Conservation (phyloP, 768 basidiomycete genomes). For the Hypsizygus marmoreus region DNA sequence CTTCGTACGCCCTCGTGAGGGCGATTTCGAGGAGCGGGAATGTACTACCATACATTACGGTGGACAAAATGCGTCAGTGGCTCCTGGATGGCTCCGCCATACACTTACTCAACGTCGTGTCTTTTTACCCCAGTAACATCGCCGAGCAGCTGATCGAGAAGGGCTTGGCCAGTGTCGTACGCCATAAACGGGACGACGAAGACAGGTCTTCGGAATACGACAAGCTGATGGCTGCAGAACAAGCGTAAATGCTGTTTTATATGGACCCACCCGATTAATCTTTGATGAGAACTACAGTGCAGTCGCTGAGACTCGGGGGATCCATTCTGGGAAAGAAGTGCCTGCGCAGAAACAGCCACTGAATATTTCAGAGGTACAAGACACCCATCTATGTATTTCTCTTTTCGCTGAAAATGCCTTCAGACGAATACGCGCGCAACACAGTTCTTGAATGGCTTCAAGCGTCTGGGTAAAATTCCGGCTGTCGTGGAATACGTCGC, state of each 20-base stretch:
- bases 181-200: constrained; percentile 94
- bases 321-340: constrained; percentile 92
- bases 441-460: constrained; percentile 90
- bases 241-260: constrained; percentile 56
- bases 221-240: constrained; percentile 93
- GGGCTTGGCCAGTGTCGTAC: constrained; percentile 85
- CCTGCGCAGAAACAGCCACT: constrained; percentile 77
- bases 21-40: constrained; percentile 92
- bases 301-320: constrained; percentile 71
- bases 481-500: constrained; percentile 94
- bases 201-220: constrained; percentile 96
- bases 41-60: constrained; percentile 89
- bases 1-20: constrained; percentile 88
- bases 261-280: neutral
- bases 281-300: constrained; percentile 53
- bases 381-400: neutral
- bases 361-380: constrained; percentile 85
- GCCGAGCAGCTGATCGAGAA: constrained; percentile 94
- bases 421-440: constrained; percentile 74
- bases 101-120: constrained; percentile 6
- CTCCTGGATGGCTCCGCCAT: neutral
- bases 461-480: constrained; percentile 79
- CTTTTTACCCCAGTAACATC: constrained; percentile 63
- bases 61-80: constrained; percentile 71
- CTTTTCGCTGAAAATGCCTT: neutral